Conservation (phyloP, 352 stramenopile genomes). For the Phytophthora citricola region DNA sequence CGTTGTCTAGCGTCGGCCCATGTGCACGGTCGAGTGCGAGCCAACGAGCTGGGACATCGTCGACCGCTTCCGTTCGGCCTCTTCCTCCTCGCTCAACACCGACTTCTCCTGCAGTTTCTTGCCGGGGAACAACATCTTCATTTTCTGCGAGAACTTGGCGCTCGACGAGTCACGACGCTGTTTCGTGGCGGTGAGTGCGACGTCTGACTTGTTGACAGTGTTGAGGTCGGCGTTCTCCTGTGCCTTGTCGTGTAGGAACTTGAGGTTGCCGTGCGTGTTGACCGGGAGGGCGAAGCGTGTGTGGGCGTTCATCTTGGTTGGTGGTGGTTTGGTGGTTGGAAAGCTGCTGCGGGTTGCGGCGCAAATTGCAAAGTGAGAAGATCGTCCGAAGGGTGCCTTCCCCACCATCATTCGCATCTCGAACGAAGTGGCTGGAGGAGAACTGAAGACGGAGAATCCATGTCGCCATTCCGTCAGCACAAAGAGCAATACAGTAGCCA, state of each 20-base stretch:
- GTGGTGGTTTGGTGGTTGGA: constrained; percentile 1
- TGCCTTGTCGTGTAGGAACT: constrained; percentile 23
- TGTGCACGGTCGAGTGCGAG: constrained; percentile 20
- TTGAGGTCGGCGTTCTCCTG: constrained; percentile 3
- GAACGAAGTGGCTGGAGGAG: constrained; percentile 10
- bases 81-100: constrained; percentile 5
- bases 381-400: not conserved
- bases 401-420: constrained; percentile 3
- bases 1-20: constrained; percentile 20
- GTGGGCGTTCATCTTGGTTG: constrained; percentile 27
- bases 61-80: constrained; percentile 26
- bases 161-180: constrained; percentile 11
- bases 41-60: constrained; percentile 20
- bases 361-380: constrained; percentile 30
- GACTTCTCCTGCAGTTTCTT: constrained; percentile 11
- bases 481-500: too few relatives aligned
- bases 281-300: constrained; percentile 26
- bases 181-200: not conserved
- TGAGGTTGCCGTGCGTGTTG: constrained; percentile 33
- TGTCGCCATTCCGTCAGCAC: not conserved
- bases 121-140: constrained; percentile 20
- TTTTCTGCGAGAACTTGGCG: constrained; percentile 27
- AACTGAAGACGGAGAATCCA: constrained; percentile 12
- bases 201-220: constrained; percentile 12
- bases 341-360: not conserved